These are phyloP conservation scores for Globisporangium spinosum DNA, from an alignment of 352 stramenopile genomes.

Conservation along the genomic window DNA sequence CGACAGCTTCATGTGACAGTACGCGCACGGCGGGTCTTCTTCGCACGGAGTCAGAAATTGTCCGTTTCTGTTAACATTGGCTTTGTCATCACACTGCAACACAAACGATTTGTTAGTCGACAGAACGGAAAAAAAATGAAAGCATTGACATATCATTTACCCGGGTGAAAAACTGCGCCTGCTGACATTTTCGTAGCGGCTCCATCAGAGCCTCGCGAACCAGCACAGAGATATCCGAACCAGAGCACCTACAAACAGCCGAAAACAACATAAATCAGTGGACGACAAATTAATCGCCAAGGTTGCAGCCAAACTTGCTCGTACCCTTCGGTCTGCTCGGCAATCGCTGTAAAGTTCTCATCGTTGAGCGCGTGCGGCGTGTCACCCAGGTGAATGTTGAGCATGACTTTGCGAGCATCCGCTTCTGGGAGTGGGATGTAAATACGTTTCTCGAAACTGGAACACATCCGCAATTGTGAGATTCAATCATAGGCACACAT, in stretches of 20 bases:
- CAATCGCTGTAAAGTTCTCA: conserved; percentile 92
- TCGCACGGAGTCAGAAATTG: conserved; percentile 78
- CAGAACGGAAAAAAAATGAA: not conserved
- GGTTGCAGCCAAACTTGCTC: not conserved
- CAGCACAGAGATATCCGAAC: conserved; percentile 96
- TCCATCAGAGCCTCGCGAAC: conserved; percentile 97
- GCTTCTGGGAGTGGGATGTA: conserved; percentile 97
- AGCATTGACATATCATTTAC: conserved; percentile 26
- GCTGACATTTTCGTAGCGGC: conserved; percentile 95
- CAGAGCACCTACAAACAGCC: conserved; percentile 62
- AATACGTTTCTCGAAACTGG: conserved; percentile 97
- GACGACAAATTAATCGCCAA: not conserved
- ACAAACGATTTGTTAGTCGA: not conserved
- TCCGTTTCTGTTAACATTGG: conserved; percentile 49
- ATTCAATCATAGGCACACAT: not conserved
- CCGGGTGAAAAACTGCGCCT: conserved; percentile 91
- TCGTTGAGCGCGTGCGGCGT: conserved; percentile 93
- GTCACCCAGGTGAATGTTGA: conserved; percentile 97
- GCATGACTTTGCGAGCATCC: conserved; percentile 92
- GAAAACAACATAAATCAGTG: not conserved
- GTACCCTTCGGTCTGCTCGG: conserved; percentile 91
- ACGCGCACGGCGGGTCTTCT: conserved; percentile 78
- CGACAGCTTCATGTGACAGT: conserved; percentile 90
- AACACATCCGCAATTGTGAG: not conserved
- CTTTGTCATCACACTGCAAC: conserved; percentile 77